Conservation (phyloP, 2,329 filamentous ascomycete genomes). For the Colletotrichum neosansevieriae region DNA sequence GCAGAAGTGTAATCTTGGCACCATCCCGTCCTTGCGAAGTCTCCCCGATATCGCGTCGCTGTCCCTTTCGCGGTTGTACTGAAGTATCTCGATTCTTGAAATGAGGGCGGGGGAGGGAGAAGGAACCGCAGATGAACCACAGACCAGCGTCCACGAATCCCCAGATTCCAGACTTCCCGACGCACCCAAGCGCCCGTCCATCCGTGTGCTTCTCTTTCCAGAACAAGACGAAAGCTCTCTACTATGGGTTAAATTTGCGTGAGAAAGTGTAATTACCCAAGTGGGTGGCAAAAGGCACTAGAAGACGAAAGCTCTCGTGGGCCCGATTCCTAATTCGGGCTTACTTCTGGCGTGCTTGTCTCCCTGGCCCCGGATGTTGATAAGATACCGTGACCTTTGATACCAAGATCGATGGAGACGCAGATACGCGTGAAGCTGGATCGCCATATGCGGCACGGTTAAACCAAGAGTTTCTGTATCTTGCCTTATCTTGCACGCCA, state of each 20-base stretch:
- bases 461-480: not conserved
- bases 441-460: too few species aligned
- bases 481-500: not conserved
- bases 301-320: constrained; percentile 7
- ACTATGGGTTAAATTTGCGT: too few species aligned
- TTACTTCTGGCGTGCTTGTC: not conserved
- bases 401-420: not conserved
- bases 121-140: not conserved
- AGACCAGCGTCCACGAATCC: constrained; percentile 7
- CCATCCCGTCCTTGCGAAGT: not conserved
- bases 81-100: too few species aligned
- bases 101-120: not conserved
- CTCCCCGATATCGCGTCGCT: constrained; percentile 18
- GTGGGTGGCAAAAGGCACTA: too few species aligned
- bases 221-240: constrained; percentile 12
- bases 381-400: constrained; percentile 17
- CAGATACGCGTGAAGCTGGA: not conserved
- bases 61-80: constrained; percentile 15
- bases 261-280: too few species aligned
- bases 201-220: constrained; percentile 10
- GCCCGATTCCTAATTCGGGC: constrained; percentile 4
- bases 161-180: not conserved
- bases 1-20: constrained; percentile 20
- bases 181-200: constrained; percentile 13
- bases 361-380: not conserved